These are phyloP conservation scores for Cutaneotrichosporon cavernicola DNA, from an alignment of 1,284 basidiomycete genomes.

Conservation along the genomic window DNA sequence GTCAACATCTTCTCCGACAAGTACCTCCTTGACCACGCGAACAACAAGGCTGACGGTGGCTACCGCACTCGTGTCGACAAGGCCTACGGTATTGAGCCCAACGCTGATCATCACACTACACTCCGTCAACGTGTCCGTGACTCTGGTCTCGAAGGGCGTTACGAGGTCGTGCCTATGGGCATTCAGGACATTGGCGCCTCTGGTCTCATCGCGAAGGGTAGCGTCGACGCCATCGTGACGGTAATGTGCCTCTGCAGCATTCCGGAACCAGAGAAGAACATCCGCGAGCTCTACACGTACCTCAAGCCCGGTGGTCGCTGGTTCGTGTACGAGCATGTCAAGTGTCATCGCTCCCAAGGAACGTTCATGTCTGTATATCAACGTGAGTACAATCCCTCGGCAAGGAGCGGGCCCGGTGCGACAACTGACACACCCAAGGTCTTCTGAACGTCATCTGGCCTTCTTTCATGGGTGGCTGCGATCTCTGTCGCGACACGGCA, in stretches of 20 bases:
- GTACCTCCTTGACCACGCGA: constrained; percentile 6
- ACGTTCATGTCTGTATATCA: constrained; percentile 16
- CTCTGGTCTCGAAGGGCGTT: constrained; percentile 20
- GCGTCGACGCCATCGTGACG: constrained; percentile 24
- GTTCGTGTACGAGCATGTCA: constrained; percentile 28
- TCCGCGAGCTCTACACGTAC: constrained; percentile 26
- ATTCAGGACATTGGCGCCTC: constrained; percentile 21
- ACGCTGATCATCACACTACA: constrained; percentile 20
- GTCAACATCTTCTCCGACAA: constrained; percentile 23
- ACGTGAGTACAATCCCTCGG: constrained; percentile 11
- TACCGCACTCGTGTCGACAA: constrained; percentile 15
- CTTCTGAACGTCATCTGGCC: constrained; percentile 26
- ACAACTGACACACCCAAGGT: constrained; percentile 13
- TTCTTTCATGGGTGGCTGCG: constrained; percentile 22
- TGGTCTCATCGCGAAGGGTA: constrained; percentile 19
- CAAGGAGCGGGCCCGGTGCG: neutral
- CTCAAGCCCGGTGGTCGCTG: constrained; percentile 26
- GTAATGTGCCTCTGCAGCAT: constrained; percentile 25
- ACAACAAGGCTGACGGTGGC: neutral
- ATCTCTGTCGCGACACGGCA: constrained; percentile 23
- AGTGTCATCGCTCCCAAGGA: constrained; percentile 13
- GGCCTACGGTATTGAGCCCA: constrained; percentile 27
- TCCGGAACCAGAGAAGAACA: constrained; percentile 23
- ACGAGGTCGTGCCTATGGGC: constrained; percentile 24
- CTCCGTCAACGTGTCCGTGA: constrained; percentile 10